Percentiles rank a stretch among this genome's conserved stretches.
Evolutionary conservation across 139 green algal genomes (phyloP).

Genomic region (Limnomonas spitsbergensis): DNA sequence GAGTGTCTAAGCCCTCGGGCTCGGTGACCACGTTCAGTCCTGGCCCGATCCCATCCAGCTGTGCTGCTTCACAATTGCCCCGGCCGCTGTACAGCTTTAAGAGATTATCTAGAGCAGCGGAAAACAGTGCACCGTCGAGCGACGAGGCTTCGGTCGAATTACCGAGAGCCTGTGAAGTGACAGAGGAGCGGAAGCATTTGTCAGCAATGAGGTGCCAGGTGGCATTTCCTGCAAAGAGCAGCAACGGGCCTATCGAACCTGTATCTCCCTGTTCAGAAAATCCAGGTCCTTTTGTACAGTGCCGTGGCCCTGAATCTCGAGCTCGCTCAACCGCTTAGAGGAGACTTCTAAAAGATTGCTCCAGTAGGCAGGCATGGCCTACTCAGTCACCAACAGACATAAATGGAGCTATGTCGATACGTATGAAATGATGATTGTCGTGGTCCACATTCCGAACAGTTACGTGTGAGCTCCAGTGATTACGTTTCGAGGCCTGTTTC

Average conservation of each 20-base stretch:
- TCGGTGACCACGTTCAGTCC: background rate
- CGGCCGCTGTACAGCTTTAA: background rate
- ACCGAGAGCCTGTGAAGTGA: background rate
- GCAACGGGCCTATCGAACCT: background rate
- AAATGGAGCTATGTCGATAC: too few species aligned
- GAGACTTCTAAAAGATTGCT: background rate
- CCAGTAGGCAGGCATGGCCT: background rate
- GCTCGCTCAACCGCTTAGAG: background rate
- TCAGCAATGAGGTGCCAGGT: background rate
- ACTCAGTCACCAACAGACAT: too few species aligned
- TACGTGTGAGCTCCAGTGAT: too few species aligned
- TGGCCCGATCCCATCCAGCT: background rate
- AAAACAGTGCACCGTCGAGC: too few species aligned
- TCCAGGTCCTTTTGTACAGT: background rate
- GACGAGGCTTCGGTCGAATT: background rate
- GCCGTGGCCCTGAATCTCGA: background rate
- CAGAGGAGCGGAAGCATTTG: background rate
- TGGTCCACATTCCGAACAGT: too few species aligned
- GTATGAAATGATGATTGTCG: too few species aligned
- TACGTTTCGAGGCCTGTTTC: too few species aligned
- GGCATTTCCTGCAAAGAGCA: background rate
- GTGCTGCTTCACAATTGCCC: background rate
- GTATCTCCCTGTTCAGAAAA: background rate
- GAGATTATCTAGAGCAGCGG: background rate
- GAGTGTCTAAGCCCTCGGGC: background rate